These are phyloP conservation scores for Cutaneotrichosporon spelunceum DNA, from an alignment of 1,284 basidiomycete species.

Conservation along the genomic window DNA sequence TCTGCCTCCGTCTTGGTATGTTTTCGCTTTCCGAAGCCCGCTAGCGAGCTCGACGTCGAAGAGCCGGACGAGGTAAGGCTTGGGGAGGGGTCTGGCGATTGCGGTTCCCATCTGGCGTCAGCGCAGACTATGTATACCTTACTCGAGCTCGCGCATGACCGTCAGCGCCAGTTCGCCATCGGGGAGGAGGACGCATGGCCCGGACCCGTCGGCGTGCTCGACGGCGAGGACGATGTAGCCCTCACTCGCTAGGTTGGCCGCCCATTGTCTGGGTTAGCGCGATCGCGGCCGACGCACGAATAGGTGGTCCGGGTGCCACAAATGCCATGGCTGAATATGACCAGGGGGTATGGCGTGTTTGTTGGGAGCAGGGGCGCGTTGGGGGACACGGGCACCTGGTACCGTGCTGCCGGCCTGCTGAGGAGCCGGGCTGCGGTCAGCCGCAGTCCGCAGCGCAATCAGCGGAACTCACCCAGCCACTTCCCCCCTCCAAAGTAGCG, in stretches of 20 bases:
- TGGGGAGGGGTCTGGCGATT: slow-evolving; percentile 4
- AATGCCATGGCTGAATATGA: slow-evolving; percentile 77
- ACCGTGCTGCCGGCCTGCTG: background rate
- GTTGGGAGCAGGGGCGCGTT: background rate
- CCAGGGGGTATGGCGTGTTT: slow-evolving; percentile 59
- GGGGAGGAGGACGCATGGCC: slow-evolving; percentile 42
- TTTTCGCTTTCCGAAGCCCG: background rate
- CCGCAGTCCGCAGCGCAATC: too few relatives aligned
- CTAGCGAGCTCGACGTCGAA: background rate
- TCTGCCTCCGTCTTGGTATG: slow-evolving; percentile 27
- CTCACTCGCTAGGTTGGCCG: slow-evolving; percentile 64
- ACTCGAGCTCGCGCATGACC: slow-evolving; percentile 2
- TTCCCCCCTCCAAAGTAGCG: slow-evolving; percentile 27
- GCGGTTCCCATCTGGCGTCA: slow-evolving; percentile 5
- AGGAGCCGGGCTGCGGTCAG: background rate
- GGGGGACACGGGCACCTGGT: background rate
- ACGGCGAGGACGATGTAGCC: slow-evolving; percentile 72
- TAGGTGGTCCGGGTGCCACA: slow-evolving; percentile 70
- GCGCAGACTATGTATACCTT: background rate
- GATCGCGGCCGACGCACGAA: slow-evolving; percentile 52
- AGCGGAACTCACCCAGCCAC: background rate
- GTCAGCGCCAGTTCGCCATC: slow-evolving; percentile 6
- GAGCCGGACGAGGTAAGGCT: background rate
- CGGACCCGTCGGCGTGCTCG: slow-evolving; percentile 74
- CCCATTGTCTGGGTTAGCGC: slow-evolving; percentile 59